A percentile compares a stretch with the other conserved stretches of the same genome.
Evolutionary conservation across 108 stramenopile species (phyloP).

Genomic region (Parietichytrium sp.): DNA sequence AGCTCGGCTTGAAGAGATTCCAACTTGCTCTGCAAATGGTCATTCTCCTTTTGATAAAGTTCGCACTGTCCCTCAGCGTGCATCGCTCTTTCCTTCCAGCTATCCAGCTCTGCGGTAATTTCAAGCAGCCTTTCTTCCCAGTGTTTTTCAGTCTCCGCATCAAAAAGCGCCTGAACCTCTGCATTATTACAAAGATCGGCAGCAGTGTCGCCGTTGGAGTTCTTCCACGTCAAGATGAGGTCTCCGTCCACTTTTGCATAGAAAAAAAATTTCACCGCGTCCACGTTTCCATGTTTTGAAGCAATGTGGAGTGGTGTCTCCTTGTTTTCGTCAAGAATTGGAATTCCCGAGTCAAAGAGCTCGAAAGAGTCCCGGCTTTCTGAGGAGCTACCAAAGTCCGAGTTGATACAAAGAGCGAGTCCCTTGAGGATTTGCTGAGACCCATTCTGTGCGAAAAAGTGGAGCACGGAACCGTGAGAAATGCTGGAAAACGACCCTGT

Average conservation of each 20-base stretch:
- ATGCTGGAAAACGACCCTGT: neutral
- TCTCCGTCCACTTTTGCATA: too few species aligned
- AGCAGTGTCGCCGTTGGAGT: too few species aligned
- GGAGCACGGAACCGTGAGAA: neutral
- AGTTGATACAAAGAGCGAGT: too few species aligned
- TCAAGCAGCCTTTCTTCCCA: neutral
- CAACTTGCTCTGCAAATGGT: neutral
- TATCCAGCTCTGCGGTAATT: neutral
- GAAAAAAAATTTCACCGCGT: too few species aligned
- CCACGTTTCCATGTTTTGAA: too few species aligned
- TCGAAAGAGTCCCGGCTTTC: neutral
- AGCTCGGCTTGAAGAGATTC: neutral
- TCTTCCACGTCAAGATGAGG: too few species aligned
- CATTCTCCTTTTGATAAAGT: neutral
- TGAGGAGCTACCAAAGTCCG: too few species aligned
- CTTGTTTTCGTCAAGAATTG: neutral
- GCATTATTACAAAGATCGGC: too few species aligned
- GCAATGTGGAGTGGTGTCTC: too few species aligned
- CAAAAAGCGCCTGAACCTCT: too few species aligned
- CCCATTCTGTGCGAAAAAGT: neutral
- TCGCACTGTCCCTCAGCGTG: neutral
- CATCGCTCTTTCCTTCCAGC: conserved; percentile 4
- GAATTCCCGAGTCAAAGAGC: neutral
- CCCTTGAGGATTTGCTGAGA: neutral
- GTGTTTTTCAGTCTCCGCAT: neutral